Evolutionary conservation across 169 alveolate species (phyloP).

Genomic region (Hammondia hammondi): DNA sequence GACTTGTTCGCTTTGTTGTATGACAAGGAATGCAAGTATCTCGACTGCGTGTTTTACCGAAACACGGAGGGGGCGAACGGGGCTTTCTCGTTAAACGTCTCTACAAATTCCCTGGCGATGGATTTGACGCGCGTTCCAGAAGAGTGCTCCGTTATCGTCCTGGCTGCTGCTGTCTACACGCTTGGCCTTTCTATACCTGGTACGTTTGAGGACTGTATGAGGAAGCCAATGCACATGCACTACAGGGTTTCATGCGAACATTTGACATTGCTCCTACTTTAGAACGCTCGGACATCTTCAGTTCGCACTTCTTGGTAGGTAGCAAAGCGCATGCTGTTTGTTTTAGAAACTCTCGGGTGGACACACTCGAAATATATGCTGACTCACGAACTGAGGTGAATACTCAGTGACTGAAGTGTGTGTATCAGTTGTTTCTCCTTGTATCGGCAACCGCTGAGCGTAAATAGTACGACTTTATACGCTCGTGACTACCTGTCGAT

Average conservation of each 20-base stretch:
- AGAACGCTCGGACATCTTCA: too few species aligned
- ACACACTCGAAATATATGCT: not conserved
- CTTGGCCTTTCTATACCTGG: constrained; percentile 68
- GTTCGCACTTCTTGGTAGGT: too few species aligned
- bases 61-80: constrained; percentile 70
- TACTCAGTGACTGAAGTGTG: too few species aligned
- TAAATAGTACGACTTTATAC: too few species aligned
- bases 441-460: too few species aligned
- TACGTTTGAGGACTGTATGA: not conserved
- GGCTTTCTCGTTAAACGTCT: constrained; percentile 58
- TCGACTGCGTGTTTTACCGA: constrained; percentile 71
- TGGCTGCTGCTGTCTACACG: constrained; percentile 69
- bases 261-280: too few species aligned
- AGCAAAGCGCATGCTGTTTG: not conserved
- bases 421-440: too few species aligned
- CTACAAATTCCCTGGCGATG: constrained; percentile 63
- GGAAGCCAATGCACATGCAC: too few species aligned
- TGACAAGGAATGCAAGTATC: constrained; percentile 49
- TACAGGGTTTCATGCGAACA: too few species aligned
- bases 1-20: constrained; percentile 68
- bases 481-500: too few species aligned
- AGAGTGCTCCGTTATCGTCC: constrained; percentile 50
- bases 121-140: constrained; percentile 64
- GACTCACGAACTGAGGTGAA: too few species aligned
- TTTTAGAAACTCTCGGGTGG: not conserved